Base-by-base conservation (phyloP, 345 rosid species). In the Murraya paniculata region DNA sequence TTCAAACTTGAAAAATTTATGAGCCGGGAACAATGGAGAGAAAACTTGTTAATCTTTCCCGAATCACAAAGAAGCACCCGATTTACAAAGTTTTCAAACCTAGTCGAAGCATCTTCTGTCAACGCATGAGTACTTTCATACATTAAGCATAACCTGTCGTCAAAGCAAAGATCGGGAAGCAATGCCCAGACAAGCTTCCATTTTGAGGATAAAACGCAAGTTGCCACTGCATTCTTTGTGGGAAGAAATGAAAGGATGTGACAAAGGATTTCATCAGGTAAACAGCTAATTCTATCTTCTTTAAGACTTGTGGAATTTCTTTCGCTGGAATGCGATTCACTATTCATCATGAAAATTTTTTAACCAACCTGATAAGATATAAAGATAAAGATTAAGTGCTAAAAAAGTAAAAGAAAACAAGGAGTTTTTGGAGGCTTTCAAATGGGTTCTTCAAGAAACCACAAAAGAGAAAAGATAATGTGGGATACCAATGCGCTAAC, bases 171-270 rank as follows among this genome's bases (percentile, higher is more conserved):
- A 41, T 10, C 30, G 11, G 55, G 58, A 27, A 50, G 8, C 18
- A 11, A 39, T 6, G 19, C 38, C 73, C 66, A 67, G 16, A 76
- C 18, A 35, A n/a, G 28, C 65, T 25, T 61, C 79, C 79, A 80
- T 50, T 72, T 53, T 24, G 61, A 50, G 14, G 83, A 81, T 28
- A 76, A 21, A 19, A 31, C n/a, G 56, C 53, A 11, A 14, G 77
- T 81, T 31, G 30, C 33, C 0, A 58, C 56, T 4, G 80, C 72
- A 3, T 35, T 7, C 41, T 64, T 56, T 3, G 35, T 61, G 4
- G 60, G 38, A 31, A 81, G 60, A 30, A 41, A 56, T 7, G 80
- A 76, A 14, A 81, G 68, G 28, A 76, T 45, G 64, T 65, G 74
- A 35, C 66, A 0, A 22, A 81, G 77, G 67, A 81, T 66, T 38